Evolutionary conservation across 768 basidiomycete species (phyloP), one percentile per base, ranked within the genome.

Genomic region (Dioszegia aurantiaca): DNA sequence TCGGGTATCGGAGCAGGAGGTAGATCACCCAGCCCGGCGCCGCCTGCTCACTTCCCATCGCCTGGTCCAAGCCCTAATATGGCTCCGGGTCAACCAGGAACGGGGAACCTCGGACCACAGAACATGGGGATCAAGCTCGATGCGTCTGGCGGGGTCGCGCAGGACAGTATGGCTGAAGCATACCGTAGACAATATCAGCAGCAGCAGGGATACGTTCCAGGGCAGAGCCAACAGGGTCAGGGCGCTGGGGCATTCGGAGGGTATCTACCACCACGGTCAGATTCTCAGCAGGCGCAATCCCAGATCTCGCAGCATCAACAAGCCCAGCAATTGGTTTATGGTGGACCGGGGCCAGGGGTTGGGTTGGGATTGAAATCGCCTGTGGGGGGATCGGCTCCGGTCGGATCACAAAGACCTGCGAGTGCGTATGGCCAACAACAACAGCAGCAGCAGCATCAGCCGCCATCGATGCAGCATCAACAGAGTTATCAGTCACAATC

Each of bases 111-210:
- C 14, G 89, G 86, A 57, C 87, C 87, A 8, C 28, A 89, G 41
- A 73, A 72, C n/a, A 81, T 89, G 3, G 90, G 92, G 2, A 93
- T 94, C 59, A 82, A 84, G 2, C 79, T 94, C 2, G 90, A 90
- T 62, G 85, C 86, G 0, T 83, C 80, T 58, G 92, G 91, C 8
- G 82, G 85, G 14, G 92, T 94, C 4, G 79, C 86, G 33, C 84
- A 87, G 60, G 92, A 94, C 75, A 81, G 70, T 27, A 70, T 70
- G 66, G 72, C 65, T 1, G 68, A 73, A 41, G 64, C 59, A 16
- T 74, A 74, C 51, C 55, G 70, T n/a, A 24, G 72, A 31, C 74
- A 65, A 41, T 66, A 62, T 43, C 66, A 69, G 58, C 69, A 71
- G 45, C 45, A 63, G 10, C 62, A 56, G 46, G 61, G 51, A 36